These are phyloP conservation scores for Prunella vulgaris DNA, from an alignment of 257 asterid species.

Conservation along the genomic window DNA sequence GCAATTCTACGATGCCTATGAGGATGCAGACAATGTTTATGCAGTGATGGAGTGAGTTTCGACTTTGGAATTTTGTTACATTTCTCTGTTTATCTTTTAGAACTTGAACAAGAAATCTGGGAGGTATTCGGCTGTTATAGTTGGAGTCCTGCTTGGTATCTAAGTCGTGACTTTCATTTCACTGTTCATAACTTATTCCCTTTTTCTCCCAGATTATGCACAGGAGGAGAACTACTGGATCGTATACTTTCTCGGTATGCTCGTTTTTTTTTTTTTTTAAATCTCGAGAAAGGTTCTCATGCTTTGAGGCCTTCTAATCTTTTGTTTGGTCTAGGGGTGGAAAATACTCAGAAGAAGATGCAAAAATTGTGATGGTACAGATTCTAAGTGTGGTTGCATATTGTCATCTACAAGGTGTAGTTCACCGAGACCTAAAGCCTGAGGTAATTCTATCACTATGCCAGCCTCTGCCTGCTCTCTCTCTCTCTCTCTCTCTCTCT, in stretches of 20 bases:
- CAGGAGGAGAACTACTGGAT: conserved; percentile 66
- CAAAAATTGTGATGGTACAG: conserved; percentile 53
- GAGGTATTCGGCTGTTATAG: too few species aligned
- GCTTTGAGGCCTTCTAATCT: neutral
- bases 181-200: neutral
- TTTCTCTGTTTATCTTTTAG: neutral
- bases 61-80: neutral
- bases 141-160: too few species aligned
- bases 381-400: conserved; percentile 49
- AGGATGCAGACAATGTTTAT: conserved; percentile 53
- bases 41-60: conserved; percentile 63
- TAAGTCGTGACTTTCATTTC: neutral
- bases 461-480: too few species aligned
- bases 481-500: too few species aligned
- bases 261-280: neutral
- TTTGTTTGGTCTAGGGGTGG: conserved; percentile 48
- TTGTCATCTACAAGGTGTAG: conserved; percentile 77
- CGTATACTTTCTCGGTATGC: conserved; percentile 52
- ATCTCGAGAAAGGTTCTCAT: neutral
- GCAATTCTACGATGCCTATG: conserved; percentile 52
- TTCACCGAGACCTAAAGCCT: conserved; percentile 71
- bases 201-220: conserved; percentile 43
- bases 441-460: conserved; percentile 35
- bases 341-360: conserved; percentile 60
- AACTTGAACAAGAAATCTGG: too few species aligned